Percentiles rank a stretch among this genome's conserved stretches.
phyloP scores from a whole-genome alignment of 345 rosid species.

The Psidium guajava region DNA sequence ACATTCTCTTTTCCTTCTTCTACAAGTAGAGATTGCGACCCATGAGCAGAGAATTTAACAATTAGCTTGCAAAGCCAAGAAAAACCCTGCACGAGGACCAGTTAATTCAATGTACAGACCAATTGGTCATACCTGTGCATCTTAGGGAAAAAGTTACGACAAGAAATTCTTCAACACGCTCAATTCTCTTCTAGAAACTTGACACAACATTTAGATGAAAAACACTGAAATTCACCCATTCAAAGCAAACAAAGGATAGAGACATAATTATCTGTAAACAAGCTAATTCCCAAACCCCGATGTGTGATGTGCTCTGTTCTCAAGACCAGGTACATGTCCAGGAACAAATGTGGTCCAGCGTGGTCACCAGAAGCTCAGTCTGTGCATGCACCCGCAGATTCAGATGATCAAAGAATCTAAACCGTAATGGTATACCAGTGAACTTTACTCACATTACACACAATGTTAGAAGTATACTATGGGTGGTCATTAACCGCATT shows the following conservation, averaged over 20 bases:
- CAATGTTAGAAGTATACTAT: not conserved
- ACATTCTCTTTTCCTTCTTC: not conserved
- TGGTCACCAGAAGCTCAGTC: not conserved
- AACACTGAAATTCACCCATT: not conserved
- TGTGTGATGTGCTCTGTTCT: not conserved
- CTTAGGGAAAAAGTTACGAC: not conserved
- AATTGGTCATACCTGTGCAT: not conserved
- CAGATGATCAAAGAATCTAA: not conserved
- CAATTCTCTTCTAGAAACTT: not conserved
- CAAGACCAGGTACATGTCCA: not conserved
- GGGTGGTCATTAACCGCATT: not conserved
- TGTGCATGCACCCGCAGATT: not conserved
- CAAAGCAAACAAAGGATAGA: not conserved
- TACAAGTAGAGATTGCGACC: conserved; percentile 1
- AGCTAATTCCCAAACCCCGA: not conserved
- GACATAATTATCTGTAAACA: not conserved
- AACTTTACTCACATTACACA: not conserved
- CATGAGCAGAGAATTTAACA: not conserved
- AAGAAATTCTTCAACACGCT: not conserved
- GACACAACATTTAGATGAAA: not conserved
- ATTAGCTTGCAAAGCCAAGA: not conserved
- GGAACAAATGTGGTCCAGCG: not conserved
- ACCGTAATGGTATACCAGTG: not conserved
- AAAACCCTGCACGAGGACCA: not conserved
- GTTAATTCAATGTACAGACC: not conserved